Base-by-base conservation (phyloP, 2,329 filamentous ascomycete species). In the Emergomyces orientalis region DNA sequence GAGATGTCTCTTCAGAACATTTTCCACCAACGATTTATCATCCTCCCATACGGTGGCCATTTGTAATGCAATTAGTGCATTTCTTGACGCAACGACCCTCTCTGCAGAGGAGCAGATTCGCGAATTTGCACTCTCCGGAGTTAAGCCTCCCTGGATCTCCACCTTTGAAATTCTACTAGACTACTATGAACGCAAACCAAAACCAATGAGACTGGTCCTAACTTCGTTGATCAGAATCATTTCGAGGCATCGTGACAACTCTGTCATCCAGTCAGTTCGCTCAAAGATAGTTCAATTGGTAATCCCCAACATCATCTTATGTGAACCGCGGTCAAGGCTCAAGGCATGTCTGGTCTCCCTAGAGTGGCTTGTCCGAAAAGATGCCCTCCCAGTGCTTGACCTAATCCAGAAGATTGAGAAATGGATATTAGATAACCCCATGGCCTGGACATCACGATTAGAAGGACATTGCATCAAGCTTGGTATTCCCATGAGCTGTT, bases 131-230 rank as follows among this genome's bases (percentile, higher is more conserved):
- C 65, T 72, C 2, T 76, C 73, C 3, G 59, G 70, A 5, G 67
- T 71, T 17, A 58, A 71, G 7, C 67, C 71, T 19, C 73, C 68
- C 34, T 80, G 78, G 78, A 64, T 74, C 25, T 68, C 73, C 27
- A 69, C 76, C 19, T 78, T 79, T 60, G 71, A 76, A 25, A 68
- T 75, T 34, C 77, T 72, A 54, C 68, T 79, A 60, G 70, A 69
- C 62, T 73, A 74, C 39, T 79, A 75, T 65, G 75, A 77, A 63
- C 75, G 77, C 65, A 78, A 76, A 59, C 72, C 75, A 27, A 80
- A 78, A 67, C 74, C 77, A 27, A 72, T 80, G 69, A 77, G 76
- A 66, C 76, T 79, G 63, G 71, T 81, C 1, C 64, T 81, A 58
- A 69, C 72, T 60, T 75, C 76, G n/a, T 63, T 80, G 62, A 70